Evolutionary conservation across 2,329 filamentous ascomycete species (phyloP), one percentile per base, ranked within the genome.

Genomic region (Boeremia exigua): DNA sequence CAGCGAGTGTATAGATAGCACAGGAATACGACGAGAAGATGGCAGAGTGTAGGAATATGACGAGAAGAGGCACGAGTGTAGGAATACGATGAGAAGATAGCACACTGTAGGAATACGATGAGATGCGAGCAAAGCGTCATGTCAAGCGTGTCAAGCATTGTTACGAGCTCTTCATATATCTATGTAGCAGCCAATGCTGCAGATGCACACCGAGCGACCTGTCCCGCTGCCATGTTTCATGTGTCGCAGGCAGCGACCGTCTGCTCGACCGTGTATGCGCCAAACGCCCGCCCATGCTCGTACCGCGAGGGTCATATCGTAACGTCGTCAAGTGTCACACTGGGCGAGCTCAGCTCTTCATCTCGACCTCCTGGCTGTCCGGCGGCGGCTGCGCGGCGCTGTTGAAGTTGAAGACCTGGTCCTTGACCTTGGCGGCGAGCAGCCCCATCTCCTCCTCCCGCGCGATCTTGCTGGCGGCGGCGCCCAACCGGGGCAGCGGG

Each of bases 361-460:
- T 73, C 49, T 72, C 71, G 11, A 69, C 67, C 44, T 68, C 67
- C 19, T 57, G 54, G 19, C 60, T 63, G 47, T 66, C 61, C 8
- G 19, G 38, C n/a, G n/a, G n/a, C 27, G 32, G 44, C 11, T 14
- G 14, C 39, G 38, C 54, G 1, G 33, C 56, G 6, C 44, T 58
- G 17, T 59, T 48, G 39, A 71, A 49, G 14, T 62, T 66, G 19
- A 90, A 90, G 5, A 90, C 75, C 67, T 82, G 82, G 45, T 82
- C 82, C 78, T 89, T 90, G 59, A 89, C 81, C 65, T 85, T 81
- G 0, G 81, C 80, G 1, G 86, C 86, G 69, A 88, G 77, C 59
- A 89, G 67, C 0, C 87, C 87, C n/a, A 84, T 84, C 66, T 77
- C 79, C 75, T 88, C 86, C 72, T 88, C 85, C 8, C 81, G 79